phyloP scores from a whole-genome alignment of 129 eudicot genomes.

The Apium graveolens region DNA sequence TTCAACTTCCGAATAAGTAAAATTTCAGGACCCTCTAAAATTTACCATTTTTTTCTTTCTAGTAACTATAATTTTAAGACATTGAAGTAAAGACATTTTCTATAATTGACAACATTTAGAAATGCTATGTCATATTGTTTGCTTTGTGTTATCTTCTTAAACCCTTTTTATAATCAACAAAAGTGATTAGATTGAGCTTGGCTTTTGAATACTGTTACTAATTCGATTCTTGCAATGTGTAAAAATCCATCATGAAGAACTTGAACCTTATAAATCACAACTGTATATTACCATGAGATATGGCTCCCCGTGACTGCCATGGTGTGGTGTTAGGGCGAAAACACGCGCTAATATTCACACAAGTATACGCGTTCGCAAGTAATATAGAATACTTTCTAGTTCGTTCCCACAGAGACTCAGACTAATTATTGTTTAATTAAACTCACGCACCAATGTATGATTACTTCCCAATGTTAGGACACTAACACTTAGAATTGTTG shows the following conservation, averaged over 20 bases:
- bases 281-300: neutral
- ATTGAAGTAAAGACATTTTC: neutral
- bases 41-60: neutral
- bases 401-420: too few relatives aligned
- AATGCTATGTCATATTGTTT: neutral
- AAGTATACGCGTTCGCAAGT: too few relatives aligned
- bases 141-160: neutral
- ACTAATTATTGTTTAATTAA: too few relatives aligned
- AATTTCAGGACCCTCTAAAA: neutral
- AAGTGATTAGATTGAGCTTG: neutral
- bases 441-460: too few relatives aligned
- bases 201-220: neutral
- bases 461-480: too few relatives aligned
- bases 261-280: constrained; percentile 14
- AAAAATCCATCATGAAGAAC: constrained; percentile 32
- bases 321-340: too few relatives aligned
- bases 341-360: too few relatives aligned
- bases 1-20: neutral
- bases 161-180: too few relatives aligned
- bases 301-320: neutral
- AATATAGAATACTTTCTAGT: too few relatives aligned
- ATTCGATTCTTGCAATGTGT: neutral
- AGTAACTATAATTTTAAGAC: neutral
- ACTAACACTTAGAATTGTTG: too few relatives aligned
- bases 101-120: too few relatives aligned